Evolutionary conservation across 331 rosid species (phyloP), one percentile per base, ranked within the genome.

Genomic region (Erythrophleum ivorense): DNA sequence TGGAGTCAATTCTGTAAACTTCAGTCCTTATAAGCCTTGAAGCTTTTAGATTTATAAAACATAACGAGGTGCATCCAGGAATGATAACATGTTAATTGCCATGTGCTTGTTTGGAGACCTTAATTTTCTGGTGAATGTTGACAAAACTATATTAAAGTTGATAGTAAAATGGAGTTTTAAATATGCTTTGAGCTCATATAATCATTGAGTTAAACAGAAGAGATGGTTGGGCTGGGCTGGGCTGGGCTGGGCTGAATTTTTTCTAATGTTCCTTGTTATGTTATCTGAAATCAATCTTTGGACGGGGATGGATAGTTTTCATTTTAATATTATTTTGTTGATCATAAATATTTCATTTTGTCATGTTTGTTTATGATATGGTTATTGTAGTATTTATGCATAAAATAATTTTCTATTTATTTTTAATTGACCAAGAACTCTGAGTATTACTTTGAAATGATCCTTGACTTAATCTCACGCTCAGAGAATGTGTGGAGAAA

Each of bases 401-500:
- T 69, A 7, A 40, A 40, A 10, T 9, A 18, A 29, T 54, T 71
- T 65, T 86, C 9, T 16, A 46, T 73, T 57, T 73, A 67, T 57
- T 66, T 71, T 69, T 57, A 76, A 18, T 21, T 71, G 72, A 58
- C 29, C 9, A 82, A 64, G 38, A 72, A 29, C 49, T 40, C 40
- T 46, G 12, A 53, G 7, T 45, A 41, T 45, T 60, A 43, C 75
- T 41, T 68, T 84, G 58, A 24, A 29, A 78, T 78, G 63, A 85
- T 88, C 95, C 94, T 91, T 94, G 78, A 96, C 97, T 81, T 75
- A 50, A 55, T 78, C 79, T 82, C 79, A 96, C 99, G 97, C 99
- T 96, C 79, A 88, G 99, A 88, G 99, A 96, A 89, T 96, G 99
- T 84, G 98, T 96, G 4, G 99, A 96, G 91, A 96, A 96, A 82